Evolutionary conservation across 169 alveolate species (phyloP), one percentile per base, ranked within the genome.

Genomic region (Plasmodium cynomolgi): DNA sequence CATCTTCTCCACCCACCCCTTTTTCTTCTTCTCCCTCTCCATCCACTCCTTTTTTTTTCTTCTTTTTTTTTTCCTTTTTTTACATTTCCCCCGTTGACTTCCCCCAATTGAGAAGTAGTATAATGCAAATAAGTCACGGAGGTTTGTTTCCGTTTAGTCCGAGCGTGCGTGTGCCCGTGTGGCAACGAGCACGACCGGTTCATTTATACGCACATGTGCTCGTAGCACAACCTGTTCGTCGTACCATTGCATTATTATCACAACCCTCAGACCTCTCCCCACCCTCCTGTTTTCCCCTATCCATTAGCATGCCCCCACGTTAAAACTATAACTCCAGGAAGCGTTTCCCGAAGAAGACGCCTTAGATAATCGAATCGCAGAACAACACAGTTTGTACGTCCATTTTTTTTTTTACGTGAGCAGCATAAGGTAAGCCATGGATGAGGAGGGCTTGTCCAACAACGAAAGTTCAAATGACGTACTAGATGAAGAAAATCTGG

Each of bases 381-480:
- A 26, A 23, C 33, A 13, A 20, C n/a, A 23, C 23, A 13, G 8
- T 50, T 50, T 68, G 31, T 68, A 68, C 17, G 13, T 8, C n/a
- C 37, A 23, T 1, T 13, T 5, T 13, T 31, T 7, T 2, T 68
- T 23, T 50, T 50, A 50, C 62, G 3, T 0, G n/a, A 1, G n/a
- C 34, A 68, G 77, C 39, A 68, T 68, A 68, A 68, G n/a, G 37
- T 26, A 6, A 26, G 37, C 37, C 77, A 68, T 68, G 77, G 77
- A 50, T 50, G 62, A 68, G 84, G 93, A 85, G 73, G 68, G 26
- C 62, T 15, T 85, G 17, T 85, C 93, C 77, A 54, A 75, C 81
- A 39, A 85, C 31, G 85, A 77, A 50, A 75, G 80, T 34, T 47
- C 84, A 31, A 85, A 85, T 75, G 85, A 33, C 4, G 33, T 85